Evolutionary conservation across 805 yeast genomes (phyloP), one percentile per base, ranked within the genome.

Genomic region (Yamadazyma akitaensis): DNA sequence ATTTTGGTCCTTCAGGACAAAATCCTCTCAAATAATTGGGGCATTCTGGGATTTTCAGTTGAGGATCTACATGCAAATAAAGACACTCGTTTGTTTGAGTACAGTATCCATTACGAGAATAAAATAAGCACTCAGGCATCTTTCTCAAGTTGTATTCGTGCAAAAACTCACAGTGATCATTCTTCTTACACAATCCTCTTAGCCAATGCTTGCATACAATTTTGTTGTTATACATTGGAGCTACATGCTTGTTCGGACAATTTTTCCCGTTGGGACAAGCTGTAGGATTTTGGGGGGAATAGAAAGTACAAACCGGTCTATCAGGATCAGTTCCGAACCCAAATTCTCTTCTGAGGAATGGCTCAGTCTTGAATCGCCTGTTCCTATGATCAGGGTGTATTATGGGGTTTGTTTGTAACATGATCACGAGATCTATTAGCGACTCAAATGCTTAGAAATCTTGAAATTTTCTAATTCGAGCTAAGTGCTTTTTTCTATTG

Each of bases 181-280:
- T 96, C 72, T 92, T 92, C 68, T 94, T 94, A 68, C 99, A 94
- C 31, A 94, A 77, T 0, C 99, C 99, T 54, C 97, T 79, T 31
- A 94, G 79, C 99, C 99, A 94, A 72, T 94, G 97, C 74, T 94
- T 92, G 64, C 99, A 94, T 4, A 94, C 99, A 44, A 94, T 88
- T 56, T 74, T 74, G 50, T 73, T 73, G 45, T 61, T 65, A 56
- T 65, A 71, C 74, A 70, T 70, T 16, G 73, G 56, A 4, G 81
- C 78, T 30, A 84, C 84, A 67, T 92, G 98, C 60, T 90, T 87
- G 67, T 88, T 83, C 17, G 91, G 91, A 62, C 98, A 92, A 41
- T 76, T 76, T n/a, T 76, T 72, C 7, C 97, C 97, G 49, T 84
- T 74, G 2, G 97, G 97, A 65, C 98, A 92, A 13, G 81, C 75